Evolutionary conservation across 2,329 filamentous ascomycete species (phyloP).

Genomic region (Bipolaris bicolor): DNA sequence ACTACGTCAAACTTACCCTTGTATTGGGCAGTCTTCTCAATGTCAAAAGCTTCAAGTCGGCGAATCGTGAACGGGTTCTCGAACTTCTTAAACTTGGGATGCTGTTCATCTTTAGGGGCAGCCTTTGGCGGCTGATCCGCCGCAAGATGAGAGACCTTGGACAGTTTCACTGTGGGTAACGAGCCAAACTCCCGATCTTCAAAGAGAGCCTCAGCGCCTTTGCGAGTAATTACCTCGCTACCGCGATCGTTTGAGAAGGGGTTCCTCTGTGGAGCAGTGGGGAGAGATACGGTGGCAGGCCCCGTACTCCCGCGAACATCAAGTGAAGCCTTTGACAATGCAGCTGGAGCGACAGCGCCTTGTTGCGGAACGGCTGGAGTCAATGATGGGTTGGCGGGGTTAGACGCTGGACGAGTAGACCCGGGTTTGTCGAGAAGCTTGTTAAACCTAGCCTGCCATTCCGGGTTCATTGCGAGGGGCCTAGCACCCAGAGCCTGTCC

Average conservation of each 20-base stretch:
- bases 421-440: slow-evolving; percentile 70
- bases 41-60: slow-evolving; percentile 34
- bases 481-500: slow-evolving; percentile 42
- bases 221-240: slow-evolving; percentile 49
- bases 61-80: slow-evolving; percentile 40
- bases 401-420: slow-evolving; percentile 36
- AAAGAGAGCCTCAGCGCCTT: slow-evolving; percentile 51
- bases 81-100: slow-evolving; percentile 30
- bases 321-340: slow-evolving; percentile 68
- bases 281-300: slow-evolving; percentile 75
- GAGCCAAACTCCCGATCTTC: slow-evolving; percentile 57
- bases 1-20: slow-evolving; percentile 33
- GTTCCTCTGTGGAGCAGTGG: slow-evolving; percentile 41
- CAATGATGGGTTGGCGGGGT: slow-evolving; percentile 17
- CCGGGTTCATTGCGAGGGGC: slow-evolving; percentile 52
- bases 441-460: slow-evolving; percentile 87
- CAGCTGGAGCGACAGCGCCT: slow-evolving; percentile 64
- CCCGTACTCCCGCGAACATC: slow-evolving; percentile 55
- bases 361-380: slow-evolving; percentile 49
- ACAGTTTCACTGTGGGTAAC: slow-evolving; percentile 46
- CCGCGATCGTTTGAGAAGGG: slow-evolving; percentile 37
- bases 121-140: slow-evolving; percentile 38
- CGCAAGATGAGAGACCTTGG: slow-evolving; percentile 43
- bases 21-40: slow-evolving; percentile 31
- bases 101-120: slow-evolving; percentile 32